These are phyloP conservation scores for Hygrophoropsis aurantiaca DNA, from an alignment of 768 basidiomycete genomes.

Conservation along the genomic window DNA sequence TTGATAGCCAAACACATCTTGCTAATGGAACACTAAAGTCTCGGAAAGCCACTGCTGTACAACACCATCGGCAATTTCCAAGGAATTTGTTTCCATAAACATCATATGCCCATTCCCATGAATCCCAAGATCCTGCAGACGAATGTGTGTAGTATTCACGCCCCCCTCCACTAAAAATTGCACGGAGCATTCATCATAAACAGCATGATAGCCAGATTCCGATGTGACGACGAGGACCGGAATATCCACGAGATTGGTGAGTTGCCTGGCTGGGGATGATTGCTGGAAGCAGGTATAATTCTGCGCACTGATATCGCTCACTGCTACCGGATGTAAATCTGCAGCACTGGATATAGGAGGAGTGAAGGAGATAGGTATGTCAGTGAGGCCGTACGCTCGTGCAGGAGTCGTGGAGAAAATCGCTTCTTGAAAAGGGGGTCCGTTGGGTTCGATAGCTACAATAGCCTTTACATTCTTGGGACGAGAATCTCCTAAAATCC, in stretches of 20 bases:
- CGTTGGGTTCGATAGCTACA: slow-evolving; percentile 48
- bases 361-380: slow-evolving; percentile 42
- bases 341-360: slow-evolving; percentile 41
- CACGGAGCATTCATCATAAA: slow-evolving; percentile 48
- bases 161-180: slow-evolving; percentile 45
- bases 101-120: slow-evolving; percentile 57
- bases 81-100: slow-evolving; percentile 52
- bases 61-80: slow-evolving; percentile 41
- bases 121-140: slow-evolving; percentile 43
- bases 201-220: slow-evolving; percentile 48
- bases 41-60: slow-evolving; percentile 39
- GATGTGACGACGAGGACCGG: slow-evolving; percentile 50
- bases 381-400: slow-evolving; percentile 49
- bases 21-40: slow-evolving; percentile 2
- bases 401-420: slow-evolving; percentile 37
- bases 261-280: slow-evolving; percentile 38
- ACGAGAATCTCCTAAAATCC: slow-evolving; percentile 47
- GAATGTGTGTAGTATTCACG: slow-evolving; percentile 41
- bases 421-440: slow-evolving; percentile 46
- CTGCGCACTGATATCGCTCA: slow-evolving; percentile 19
- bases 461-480: slow-evolving; percentile 46
- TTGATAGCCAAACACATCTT: no score
- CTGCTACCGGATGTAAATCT: slow-evolving; percentile 32
- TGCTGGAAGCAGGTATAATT: slow-evolving; percentile 45
- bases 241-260: slow-evolving; percentile 41